Evolutionary conservation across 2,329 filamentous ascomycete species (phyloP), one percentile per base, ranked within the genome.

Genomic region (Xylaria sp.): DNA sequence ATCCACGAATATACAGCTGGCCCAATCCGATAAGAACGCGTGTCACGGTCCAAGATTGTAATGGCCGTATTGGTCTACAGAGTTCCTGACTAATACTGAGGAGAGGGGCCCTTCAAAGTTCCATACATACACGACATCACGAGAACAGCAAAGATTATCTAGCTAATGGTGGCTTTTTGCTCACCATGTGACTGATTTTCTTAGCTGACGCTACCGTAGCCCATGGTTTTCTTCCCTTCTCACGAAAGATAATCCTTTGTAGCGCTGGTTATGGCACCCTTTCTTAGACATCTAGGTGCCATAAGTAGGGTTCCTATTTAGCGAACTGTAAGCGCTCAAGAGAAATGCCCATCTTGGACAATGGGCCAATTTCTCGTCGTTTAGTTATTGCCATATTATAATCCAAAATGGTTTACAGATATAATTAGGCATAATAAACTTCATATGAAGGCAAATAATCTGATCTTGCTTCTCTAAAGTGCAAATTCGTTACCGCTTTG

Each of bases 21-120:
- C 28, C 28, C n/a, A 36, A 53, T 53, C 18, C n/a, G 1, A 53
- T n/a, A 53, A 20, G 10, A 52, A 53, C n/a, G 9, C n/a, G n/a
- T 53, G n/a, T 36, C 9, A 3, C 6, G 15, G 46, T 30, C 18
- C 45, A 28, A 23, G 23, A 15, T 2, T 18, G 15, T 30, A 7
- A 5, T n/a, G n/a, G n/a, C 25, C 6, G 23, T 48, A 28, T 18
- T 48, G 3, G 46, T 30, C 46, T n/a, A 9, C 25, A 50, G 25
- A 50, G 25, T 50, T 50, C 25, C 46, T 50, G 25, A 50, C 46
- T 30, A 50, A 50, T 50, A 50, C 46, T 8, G 46, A 50, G 25
- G 18, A 56, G 13, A 23, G 9, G 30, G 23, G 9, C 15, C 18
- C 4, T 15, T n/a, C 18, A 23, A 32, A 53, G 50, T 30, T 4